Conservation (phyloP, 257 asterid species). For the Solanum etuberosum region DNA sequence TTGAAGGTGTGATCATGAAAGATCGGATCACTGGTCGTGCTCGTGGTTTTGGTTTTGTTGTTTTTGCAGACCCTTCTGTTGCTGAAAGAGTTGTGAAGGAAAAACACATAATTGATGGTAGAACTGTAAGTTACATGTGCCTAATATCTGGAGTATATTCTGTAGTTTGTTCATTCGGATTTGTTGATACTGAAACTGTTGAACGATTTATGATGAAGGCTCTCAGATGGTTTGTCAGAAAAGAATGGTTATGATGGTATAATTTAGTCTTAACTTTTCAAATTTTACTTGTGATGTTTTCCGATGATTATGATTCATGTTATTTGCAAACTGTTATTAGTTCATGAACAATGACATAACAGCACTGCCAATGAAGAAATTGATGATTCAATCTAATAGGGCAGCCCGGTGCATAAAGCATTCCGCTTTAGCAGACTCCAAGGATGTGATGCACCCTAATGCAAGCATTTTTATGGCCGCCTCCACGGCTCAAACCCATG, state of each 20-base stretch:
- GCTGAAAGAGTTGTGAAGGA: slow-evolving; percentile 83
- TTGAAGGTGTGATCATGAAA: slow-evolving; percentile 83
- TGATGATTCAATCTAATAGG: neutral
- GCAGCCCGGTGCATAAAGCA: neutral
- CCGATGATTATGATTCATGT: neutral
- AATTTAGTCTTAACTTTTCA: neutral
- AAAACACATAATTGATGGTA: slow-evolving; percentile 71
- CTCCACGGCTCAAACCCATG: neutral
- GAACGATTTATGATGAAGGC: neutral
- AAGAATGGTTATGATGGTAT: neutral
- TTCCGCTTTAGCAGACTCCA: neutral
- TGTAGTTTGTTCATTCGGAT: neutral
- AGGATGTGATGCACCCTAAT: neutral
- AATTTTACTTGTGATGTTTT: neutral
- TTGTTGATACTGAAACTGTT: neutral
- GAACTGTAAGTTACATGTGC: slow-evolving; percentile 58
- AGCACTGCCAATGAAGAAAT: neutral
- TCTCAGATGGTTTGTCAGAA: neutral
- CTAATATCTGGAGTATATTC: neutral
- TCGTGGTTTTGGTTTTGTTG: slow-evolving; percentile 92
- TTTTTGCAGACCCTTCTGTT: slow-evolving; percentile 69
- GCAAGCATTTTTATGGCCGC: neutral
- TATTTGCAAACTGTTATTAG: neutral
- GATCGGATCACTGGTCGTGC: slow-evolving; percentile 94
- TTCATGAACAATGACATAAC: neutral